Percentiles rank a stretch among this genome's conserved stretches.
Conservation (phyloP, 2,329 filamentous ascomycete species). For the Dothideomycetes sp. region DNA sequence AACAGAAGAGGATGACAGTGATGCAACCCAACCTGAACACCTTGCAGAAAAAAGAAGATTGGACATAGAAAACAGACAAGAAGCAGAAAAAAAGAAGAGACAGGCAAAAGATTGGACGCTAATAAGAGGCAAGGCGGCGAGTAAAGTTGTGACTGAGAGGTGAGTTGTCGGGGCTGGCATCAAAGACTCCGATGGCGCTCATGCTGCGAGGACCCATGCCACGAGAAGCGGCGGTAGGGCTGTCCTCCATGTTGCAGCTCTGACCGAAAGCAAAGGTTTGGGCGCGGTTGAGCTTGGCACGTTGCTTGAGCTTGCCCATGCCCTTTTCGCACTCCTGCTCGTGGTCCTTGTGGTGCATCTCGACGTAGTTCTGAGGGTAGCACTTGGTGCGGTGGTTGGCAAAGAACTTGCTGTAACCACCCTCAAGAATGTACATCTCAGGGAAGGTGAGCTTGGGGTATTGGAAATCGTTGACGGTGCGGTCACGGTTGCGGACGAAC, state of each 20-base stretch:
- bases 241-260: slow-evolving; percentile 52
- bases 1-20: slow-evolving; percentile 15
- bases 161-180: slow-evolving; percentile 21
- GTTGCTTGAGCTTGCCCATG: slow-evolving; percentile 83
- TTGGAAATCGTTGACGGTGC: slow-evolving; percentile 70
- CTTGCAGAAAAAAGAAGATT: slow-evolving; percentile 18
- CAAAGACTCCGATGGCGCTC: slow-evolving; percentile 13
- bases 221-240: slow-evolving; percentile 43
- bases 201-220: slow-evolving; percentile 24
- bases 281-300: slow-evolving; percentile 75
- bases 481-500: slow-evolving; percentile 81
- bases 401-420: slow-evolving; percentile 93
- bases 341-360: slow-evolving; percentile 90
- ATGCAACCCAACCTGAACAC: slow-evolving; percentile 17
- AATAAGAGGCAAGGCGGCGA: slow-evolving; percentile 30
- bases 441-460: slow-evolving; percentile 91
- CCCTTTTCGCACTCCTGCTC: slow-evolving; percentile 89
- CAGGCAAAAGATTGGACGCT: slow-evolving; percentile 10
- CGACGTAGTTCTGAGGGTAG: slow-evolving; percentile 90
- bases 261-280: slow-evolving; percentile 94
- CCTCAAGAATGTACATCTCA: slow-evolving; percentile 93
- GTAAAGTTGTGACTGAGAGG: slow-evolving; percentile 25
- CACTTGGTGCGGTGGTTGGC: slow-evolving; percentile 67
- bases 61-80: no score
- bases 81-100: slow-evolving; percentile 10